These are phyloP conservation scores for Graphilbum fragrans DNA, from an alignment of 2,329 filamentous ascomycete species.

Conservation along the genomic window DNA sequence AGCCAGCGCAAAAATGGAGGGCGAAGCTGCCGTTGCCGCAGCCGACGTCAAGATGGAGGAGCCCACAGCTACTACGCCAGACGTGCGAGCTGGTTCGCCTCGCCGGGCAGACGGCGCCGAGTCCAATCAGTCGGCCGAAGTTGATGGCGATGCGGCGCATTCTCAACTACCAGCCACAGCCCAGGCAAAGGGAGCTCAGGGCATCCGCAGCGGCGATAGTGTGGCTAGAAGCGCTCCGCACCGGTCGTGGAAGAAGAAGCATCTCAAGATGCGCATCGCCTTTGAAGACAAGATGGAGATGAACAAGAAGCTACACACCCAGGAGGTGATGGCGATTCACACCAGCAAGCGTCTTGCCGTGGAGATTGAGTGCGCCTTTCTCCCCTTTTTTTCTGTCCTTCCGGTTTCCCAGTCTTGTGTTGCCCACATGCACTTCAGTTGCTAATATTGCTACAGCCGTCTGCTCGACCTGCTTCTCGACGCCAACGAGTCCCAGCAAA, in stretches of 20 bases:
- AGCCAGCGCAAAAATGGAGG: constrained; percentile 14
- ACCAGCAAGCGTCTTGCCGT: constrained; percentile 75
- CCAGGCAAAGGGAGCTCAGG: constrained; percentile 12
- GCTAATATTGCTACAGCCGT: constrained; percentile 43
- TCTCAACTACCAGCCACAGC: constrained; percentile 13
- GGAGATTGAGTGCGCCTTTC: constrained; percentile 72
- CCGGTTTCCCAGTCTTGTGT: not conserved
- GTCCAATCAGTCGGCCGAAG: not conserved
- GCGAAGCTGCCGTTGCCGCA: constrained; percentile 13
- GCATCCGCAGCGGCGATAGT: constrained; percentile 17
- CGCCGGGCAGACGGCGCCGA: not conserved
- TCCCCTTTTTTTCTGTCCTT: not conserved
- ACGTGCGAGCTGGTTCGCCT: not conserved
- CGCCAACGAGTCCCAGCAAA: constrained; percentile 72
- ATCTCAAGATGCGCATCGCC: constrained; percentile 72
- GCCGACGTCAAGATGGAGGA: constrained; percentile 30
- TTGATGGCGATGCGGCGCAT: not conserved
- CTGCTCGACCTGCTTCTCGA: constrained; percentile 81
- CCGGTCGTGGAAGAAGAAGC: constrained; percentile 83
- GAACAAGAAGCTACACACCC: constrained; percentile 69
- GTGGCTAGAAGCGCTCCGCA: constrained; percentile 27
- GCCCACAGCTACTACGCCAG: constrained; percentile 3
- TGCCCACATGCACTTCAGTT: not conserved
- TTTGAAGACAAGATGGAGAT: constrained; percentile 71
- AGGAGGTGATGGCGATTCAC: constrained; percentile 69